Base-by-base conservation (phyloP, 2,329 filamentous ascomycete species). In the Phoma sp. region DNA sequence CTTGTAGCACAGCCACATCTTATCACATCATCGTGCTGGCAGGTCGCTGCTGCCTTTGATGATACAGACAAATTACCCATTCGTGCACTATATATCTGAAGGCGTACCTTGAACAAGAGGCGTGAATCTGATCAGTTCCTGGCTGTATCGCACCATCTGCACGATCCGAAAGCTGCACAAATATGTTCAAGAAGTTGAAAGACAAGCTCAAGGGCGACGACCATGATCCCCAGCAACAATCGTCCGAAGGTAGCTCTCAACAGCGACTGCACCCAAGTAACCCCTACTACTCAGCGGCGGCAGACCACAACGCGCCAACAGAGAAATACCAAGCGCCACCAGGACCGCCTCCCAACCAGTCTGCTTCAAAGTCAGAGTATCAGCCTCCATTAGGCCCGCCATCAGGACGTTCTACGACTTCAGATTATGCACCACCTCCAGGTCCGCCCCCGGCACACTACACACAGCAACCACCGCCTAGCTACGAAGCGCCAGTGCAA, bases 401-500 rank as follows among this genome's bases (percentile, higher is more conserved):
- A 33, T 62, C 64, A 41, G 43, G 44, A 23, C 59, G 64, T 9
- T 61, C 35, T 10, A 10, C 47, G 10, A 8, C 10, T 13, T 44
- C 66, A 24, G 60, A 50, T 10, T 64, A 60, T 46, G 57, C 51
- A 32, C 66, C 67, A n/a, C 72, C 74, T 24, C 64, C 74, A 42
- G 45, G 56, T 14, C 65, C 68, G 25, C 68, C 66, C 22, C 59
- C 61, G 13, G 64, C 67, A n/a, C 64, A 65, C 23, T 63, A 66
- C 14, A 64, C 67, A 4, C 61, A 66, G 49, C 71, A 70, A 49
- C 74, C 68, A 10, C 71, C 71, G 23, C 70, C 72, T 40, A 71
- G 66, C 53, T 69, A 67, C 52, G 66, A 75, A 23, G 83, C 83
- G 11, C 83, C 83, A 14, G 80, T 82, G 24, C 85, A 85, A 62